Evolutionary conservation across 768 basidiomycete genomes (phyloP).

Genomic region (Pleurotus sapidus): DNA sequence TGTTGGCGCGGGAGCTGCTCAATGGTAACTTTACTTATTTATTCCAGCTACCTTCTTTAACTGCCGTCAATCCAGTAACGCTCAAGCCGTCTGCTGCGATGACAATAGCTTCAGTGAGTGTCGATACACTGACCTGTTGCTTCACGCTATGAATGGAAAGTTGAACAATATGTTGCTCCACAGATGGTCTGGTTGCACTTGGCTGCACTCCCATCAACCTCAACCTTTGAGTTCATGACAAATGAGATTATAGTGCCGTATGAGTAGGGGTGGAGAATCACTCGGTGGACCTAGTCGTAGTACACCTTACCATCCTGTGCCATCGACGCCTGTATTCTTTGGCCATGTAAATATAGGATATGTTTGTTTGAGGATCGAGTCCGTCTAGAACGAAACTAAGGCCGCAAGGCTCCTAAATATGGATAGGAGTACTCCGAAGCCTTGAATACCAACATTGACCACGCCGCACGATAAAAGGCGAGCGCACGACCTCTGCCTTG

Average conservation of each 20-base stretch:
- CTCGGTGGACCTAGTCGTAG: background rate
- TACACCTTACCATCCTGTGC: background rate
- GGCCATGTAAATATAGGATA: too few species aligned
- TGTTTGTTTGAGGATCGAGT: too few species aligned
- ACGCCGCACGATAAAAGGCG: too few species aligned
- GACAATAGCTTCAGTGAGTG: constrained; percentile 24
- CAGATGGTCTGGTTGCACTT: constrained; percentile 8
- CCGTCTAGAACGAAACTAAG: too few species aligned
- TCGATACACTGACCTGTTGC: background rate
- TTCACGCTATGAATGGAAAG: background rate
- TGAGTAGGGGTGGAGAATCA: background rate
- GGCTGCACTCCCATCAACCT: constrained; percentile 21
- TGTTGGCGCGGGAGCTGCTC: constrained; percentile 15
- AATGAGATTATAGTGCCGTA: background rate
- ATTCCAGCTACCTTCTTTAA: background rate
- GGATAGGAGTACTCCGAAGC: too few species aligned
- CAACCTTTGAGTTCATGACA: background rate
- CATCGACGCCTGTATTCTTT: too few species aligned
- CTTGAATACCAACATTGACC: too few species aligned
- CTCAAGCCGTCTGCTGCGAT: constrained; percentile 28
- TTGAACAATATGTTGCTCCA: background rate
- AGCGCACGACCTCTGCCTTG: too few species aligned
- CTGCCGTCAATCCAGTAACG: constrained; percentile 12
- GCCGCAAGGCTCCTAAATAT: too few species aligned
- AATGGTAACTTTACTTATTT: constrained; percentile 17